Conservation (phyloP, 1,284 basidiomycete genomes). For the Hymenochaete sp. region DNA sequence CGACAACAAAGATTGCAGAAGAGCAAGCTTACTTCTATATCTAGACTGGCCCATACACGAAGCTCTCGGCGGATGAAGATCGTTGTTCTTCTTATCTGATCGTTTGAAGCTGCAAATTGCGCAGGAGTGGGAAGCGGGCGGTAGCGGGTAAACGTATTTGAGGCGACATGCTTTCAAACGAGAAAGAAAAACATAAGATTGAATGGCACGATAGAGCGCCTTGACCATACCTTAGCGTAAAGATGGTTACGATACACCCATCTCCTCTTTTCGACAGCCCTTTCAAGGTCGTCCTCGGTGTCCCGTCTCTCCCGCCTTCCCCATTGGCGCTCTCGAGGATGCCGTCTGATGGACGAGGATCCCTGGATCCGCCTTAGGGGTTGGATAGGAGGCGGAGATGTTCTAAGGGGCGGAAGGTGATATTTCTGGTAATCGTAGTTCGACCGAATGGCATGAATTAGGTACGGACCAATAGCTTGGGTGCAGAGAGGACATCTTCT, state of each 20-base stretch:
- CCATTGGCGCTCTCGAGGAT: constrained; percentile 44
- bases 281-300: constrained; percentile 53
- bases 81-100: constrained; percentile 65
- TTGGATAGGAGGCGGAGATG: constrained; percentile 36
- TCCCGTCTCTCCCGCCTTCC: constrained; percentile 37
- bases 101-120: constrained; percentile 67
- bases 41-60: constrained; percentile 72
- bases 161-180: constrained; percentile 70
- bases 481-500: constrained; percentile 78
- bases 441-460: constrained; percentile 74
- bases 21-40: constrained; percentile 61
- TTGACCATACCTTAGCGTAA: constrained; percentile 64
- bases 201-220: no score
- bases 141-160: constrained; percentile 74
- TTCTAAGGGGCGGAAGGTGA: constrained; percentile 60
- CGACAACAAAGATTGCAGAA: neutral
- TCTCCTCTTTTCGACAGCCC: constrained; percentile 46
- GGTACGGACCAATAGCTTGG: constrained; percentile 60
- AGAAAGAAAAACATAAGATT: constrained; percentile 1
- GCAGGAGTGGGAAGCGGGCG: constrained; percentile 73
- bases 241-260: constrained; percentile 68
- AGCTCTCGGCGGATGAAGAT: constrained; percentile 78
- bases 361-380: constrained; percentile 26
- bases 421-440: constrained; percentile 75
- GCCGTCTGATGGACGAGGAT: constrained; percentile 25